Base-by-base conservation (phyloP, 306 rosid species). In the Sicyos edulis region DNA sequence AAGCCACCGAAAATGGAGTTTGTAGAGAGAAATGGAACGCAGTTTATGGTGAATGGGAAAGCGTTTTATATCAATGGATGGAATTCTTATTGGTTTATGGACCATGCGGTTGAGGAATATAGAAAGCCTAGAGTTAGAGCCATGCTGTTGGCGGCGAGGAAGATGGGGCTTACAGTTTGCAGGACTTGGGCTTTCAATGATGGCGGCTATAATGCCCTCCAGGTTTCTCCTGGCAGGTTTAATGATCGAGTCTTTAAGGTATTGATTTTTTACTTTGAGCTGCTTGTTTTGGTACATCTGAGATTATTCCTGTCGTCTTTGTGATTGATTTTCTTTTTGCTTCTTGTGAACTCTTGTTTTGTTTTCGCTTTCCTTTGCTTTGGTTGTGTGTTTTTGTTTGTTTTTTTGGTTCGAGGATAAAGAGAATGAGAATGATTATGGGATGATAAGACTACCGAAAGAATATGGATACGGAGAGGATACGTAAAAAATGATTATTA, bases 181-280 rank as follows among this genome's bases (percentile, higher is more conserved):
- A 63, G 99, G 74, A 88, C 99, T 83, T 93, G 99, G 99, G 99
- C 96, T 0, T 93, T 93, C 71, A 93, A 87, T 76, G 99, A 93
- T 51, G 99, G 99, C 24, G 86, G 75, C 54, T 87, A 93, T 79
- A 83, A 93, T 78, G 92, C 99, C 75, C 99, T 93, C 55, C 99
- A 93, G 86, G 80, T 80, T 82, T 87, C 95, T 66, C 99, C 95
- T 10, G 97, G 99, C 76, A 85, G 21, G 24, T 93, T 87, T 73
- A 81, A 93, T 77, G 99, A 93, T 78, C 83, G 83, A 60, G 88
- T 85, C 75, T 93, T 93, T 74, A 74, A 87, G 97, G 99, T 93
- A 85, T 42, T 65, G 56, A 15, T 4, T 50, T 53, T 29, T 49
- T 49, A 72, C 67, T 24, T 75, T 67, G 42, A 47, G 55, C 29